phyloP scores from a whole-genome alignment of 768 basidiomycete genomes.

The Xanthoconium stramineum region DNA sequence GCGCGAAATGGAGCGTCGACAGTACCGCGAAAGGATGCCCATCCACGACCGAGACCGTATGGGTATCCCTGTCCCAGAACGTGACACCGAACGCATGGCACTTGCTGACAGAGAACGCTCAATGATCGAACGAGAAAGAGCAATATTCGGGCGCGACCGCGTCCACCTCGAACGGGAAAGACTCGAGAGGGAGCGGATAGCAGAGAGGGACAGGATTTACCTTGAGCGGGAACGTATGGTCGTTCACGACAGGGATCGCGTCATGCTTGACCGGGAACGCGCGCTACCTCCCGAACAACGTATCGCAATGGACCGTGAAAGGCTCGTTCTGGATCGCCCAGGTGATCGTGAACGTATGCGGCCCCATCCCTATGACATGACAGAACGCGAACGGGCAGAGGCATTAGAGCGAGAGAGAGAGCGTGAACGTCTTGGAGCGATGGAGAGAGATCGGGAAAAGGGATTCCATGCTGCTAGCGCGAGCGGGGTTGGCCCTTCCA shows the following conservation, averaged over 20 bases:
- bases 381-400: slow-evolving; percentile 28
- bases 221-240: slow-evolving; percentile 25
- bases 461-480: slow-evolving; percentile 17
- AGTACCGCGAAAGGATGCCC: slow-evolving; percentile 26
- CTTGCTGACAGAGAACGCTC: slow-evolving; percentile 23
- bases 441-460: slow-evolving; percentile 31
- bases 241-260: slow-evolving; percentile 23
- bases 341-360: slow-evolving; percentile 29
- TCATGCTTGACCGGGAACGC: slow-evolving; percentile 24
- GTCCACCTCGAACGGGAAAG: slow-evolving; percentile 20
- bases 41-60: slow-evolving; percentile 23
- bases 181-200: slow-evolving; percentile 21
- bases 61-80: slow-evolving; percentile 18
- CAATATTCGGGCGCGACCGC: slow-evolving; percentile 24
- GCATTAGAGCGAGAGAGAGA: slow-evolving; percentile 35
- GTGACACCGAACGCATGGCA: slow-evolving; percentile 19
- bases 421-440: slow-evolving; percentile 26
- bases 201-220: slow-evolving; percentile 20
- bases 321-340: slow-evolving; percentile 17
- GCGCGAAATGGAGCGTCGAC: slow-evolving; percentile 27
- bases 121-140: slow-evolving; percentile 21
- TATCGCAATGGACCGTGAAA: slow-evolving; percentile 21
- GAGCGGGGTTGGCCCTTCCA: slow-evolving; percentile 7
- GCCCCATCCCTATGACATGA: slow-evolving; percentile 16
- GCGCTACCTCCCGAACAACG: slow-evolving; percentile 14